Evolutionary conservation across 2,329 filamentous ascomycete species (phyloP).

Genomic region (Epichloe elymi): DNA sequence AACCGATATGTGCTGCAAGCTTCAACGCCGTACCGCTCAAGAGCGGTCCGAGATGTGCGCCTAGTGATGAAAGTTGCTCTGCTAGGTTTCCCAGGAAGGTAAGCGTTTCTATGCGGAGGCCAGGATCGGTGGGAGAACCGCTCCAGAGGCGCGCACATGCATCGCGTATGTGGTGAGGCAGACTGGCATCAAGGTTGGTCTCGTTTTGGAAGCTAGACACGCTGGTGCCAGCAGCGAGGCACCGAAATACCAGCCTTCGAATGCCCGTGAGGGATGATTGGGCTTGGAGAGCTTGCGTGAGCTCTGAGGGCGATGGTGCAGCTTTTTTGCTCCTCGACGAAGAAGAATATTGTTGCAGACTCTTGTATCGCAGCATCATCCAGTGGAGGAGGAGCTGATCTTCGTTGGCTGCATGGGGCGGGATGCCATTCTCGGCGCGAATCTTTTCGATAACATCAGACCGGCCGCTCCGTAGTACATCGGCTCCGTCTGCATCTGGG

Average conservation of each 20-base stretch:
- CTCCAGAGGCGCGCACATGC: slow-evolving; percentile 12
- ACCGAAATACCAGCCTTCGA: slow-evolving; percentile 19
- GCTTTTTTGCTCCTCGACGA: neutral
- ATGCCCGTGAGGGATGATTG: slow-evolving; percentile 16
- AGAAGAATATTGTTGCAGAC: slow-evolving; percentile 1
- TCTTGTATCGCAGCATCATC: slow-evolving; percentile 18
- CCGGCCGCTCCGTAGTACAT: neutral
- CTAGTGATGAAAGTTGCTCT: slow-evolving; percentile 17
- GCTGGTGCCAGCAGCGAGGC: slow-evolving; percentile 12
- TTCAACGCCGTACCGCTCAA: slow-evolving; percentile 19
- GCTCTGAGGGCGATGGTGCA: slow-evolving; percentile 5
- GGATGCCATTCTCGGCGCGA: slow-evolving; percentile 18
- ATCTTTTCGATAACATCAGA: slow-evolving; percentile 9
- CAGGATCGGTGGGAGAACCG: slow-evolving; percentile 1
- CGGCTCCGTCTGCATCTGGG: neutral
- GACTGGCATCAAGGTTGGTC: neutral
- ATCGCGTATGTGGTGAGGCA: slow-evolving; percentile 13
- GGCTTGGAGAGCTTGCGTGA: slow-evolving; percentile 10
- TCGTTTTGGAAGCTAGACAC: slow-evolving; percentile 9
- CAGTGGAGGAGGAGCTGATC: slow-evolving; percentile 23
- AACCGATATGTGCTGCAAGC: slow-evolving; percentile 17
- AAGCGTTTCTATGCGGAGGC: slow-evolving; percentile 13
- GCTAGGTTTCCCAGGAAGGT: slow-evolving; percentile 28
- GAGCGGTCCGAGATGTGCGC: slow-evolving; percentile 12
- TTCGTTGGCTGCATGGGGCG: slow-evolving; percentile 13